These are phyloP conservation scores for Inga leiocalycina DNA, from an alignment of 306 rosid species.

Conservation along the genomic window DNA sequence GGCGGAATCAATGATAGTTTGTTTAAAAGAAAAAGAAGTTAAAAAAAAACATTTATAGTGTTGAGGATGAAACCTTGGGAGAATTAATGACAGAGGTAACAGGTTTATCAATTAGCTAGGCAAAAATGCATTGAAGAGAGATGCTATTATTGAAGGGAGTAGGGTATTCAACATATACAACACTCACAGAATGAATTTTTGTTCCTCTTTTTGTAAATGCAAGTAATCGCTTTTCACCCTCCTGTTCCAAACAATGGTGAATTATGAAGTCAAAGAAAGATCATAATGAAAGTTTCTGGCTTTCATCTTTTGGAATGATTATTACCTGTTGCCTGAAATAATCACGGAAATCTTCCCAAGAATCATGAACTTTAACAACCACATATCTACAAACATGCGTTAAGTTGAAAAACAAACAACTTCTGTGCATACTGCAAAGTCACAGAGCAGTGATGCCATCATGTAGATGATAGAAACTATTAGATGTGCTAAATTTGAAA, in stretches of 20 bases:
- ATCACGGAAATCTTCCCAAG: slow-evolving; percentile 80
- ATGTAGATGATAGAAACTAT: background rate
- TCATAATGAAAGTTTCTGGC: background rate
- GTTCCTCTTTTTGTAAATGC: slow-evolving; percentile 97
- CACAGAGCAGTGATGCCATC: slow-evolving; percentile 15
- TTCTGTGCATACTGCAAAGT: background rate
- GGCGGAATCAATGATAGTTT: too few relatives aligned
- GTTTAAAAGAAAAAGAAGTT: too few relatives aligned
- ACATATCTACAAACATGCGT: slow-evolving; percentile 65
- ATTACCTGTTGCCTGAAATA: slow-evolving; percentile 80
- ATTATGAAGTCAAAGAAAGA: slow-evolving; percentile 27
- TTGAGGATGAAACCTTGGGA: background rate
- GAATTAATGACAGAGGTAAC: slow-evolving; percentile 9
- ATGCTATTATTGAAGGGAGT: slow-evolving; percentile 18
- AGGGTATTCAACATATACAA: slow-evolving; percentile 7
- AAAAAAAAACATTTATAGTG: too few relatives aligned
- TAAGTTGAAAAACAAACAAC: slow-evolving; percentile 22
- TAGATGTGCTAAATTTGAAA: slow-evolving; percentile 3
- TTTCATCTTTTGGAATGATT: slow-evolving; percentile 26
- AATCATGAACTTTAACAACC: slow-evolving; percentile 82
- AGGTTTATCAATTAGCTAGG: background rate
- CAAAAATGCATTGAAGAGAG: slow-evolving; percentile 14
- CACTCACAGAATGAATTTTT: slow-evolving; percentile 75
- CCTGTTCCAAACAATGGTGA: slow-evolving; percentile 51
- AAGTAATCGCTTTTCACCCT: slow-evolving; percentile 87